Conservation (phyloP, 768 basidiomycete species). For the Calocybe gangraenosa region DNA sequence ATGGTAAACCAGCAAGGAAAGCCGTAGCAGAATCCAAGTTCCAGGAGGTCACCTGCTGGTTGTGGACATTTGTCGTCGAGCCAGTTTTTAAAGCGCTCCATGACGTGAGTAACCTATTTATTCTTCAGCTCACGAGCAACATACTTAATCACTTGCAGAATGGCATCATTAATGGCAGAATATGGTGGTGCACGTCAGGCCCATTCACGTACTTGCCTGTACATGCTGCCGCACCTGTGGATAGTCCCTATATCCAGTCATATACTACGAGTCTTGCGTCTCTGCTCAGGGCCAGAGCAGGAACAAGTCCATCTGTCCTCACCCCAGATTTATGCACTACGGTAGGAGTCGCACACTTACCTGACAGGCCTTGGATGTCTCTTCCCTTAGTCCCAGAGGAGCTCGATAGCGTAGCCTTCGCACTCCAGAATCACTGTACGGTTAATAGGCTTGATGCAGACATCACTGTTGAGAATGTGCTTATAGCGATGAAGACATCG, state of each 20-base stretch:
- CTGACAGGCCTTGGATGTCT: background rate
- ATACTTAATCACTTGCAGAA: background rate
- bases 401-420: no score
- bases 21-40: background rate
- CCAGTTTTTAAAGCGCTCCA: conserved; percentile 3
- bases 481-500: conserved; percentile 8
- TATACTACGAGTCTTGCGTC: conserved; percentile 10
- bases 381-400: no score
- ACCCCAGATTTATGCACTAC: conserved; percentile 1
- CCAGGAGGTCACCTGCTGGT: background rate
- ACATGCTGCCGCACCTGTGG: conserved; percentile 11
- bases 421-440: no score
- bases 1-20: background rate
- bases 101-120: background rate
- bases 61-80: conserved; percentile 1
- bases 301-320: no score
- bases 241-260: conserved; percentile 11
- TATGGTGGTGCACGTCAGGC: conserved; percentile 13
- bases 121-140: background rate
- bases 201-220: conserved; percentile 11
- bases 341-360: background rate
- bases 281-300: conserved; percentile 5
- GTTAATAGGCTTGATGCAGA: background rate
- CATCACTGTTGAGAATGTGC: conserved; percentile 6
- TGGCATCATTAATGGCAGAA: conserved; percentile 2